A percentile compares a stretch with the other conserved stretches of the same genome.
Conservation (phyloP, 2,329 filamentous ascomycete species). For the Curvularia sp. region DNA sequence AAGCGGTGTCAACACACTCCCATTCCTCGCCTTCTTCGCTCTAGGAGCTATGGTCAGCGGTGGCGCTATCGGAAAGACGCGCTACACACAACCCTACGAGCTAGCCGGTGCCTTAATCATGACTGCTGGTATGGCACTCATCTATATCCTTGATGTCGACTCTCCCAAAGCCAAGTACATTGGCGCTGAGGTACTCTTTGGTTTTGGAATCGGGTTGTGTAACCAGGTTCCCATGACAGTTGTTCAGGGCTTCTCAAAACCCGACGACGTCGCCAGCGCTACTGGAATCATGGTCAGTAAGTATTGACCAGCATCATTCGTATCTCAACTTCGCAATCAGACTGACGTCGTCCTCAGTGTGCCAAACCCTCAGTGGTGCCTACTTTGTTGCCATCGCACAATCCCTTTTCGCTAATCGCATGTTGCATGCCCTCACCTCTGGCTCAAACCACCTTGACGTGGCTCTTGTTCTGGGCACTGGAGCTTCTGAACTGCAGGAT, state of each 20-base stretch:
- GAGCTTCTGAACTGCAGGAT: neutral
- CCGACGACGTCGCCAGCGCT: neutral
- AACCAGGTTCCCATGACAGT: neutral
- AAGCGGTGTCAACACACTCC: neutral
- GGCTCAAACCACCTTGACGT: neutral
- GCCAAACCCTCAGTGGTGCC: neutral
- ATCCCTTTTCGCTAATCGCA: neutral
- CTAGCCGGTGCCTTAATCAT: neutral
- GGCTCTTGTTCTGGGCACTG: neutral
- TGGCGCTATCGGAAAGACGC: neutral
- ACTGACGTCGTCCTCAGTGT: neutral
- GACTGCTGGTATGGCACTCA: neutral
- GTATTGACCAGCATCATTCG: neutral
- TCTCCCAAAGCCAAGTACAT: neutral
- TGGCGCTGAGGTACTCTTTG: neutral
- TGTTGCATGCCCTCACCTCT: neutral
- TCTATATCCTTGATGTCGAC: neutral
- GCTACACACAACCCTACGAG: slow-evolving; percentile 16
- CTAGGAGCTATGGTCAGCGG: neutral
- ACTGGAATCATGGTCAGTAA: neutral
- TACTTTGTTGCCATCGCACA: neutral
- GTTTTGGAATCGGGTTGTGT: neutral
- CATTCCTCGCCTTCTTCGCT: neutral
- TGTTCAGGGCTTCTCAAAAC: neutral
- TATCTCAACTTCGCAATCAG: neutral